Base-by-base conservation (phyloP, 1,284 basidiomycete genomes). In the Volvariella volvacea region DNA sequence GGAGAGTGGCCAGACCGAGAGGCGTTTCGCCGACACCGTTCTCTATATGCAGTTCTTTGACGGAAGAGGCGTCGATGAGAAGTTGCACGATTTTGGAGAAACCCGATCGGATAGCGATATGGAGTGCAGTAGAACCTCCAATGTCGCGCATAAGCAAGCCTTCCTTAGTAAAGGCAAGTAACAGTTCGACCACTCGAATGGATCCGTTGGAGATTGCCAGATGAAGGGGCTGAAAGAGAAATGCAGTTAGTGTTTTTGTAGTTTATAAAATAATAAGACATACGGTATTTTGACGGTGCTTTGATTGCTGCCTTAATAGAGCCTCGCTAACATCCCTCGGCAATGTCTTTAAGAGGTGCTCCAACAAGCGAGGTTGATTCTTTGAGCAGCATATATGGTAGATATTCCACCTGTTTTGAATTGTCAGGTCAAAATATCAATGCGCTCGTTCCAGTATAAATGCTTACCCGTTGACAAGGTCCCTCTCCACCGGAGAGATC, bases 21-120 rank as follows among this genome's bases (percentile, higher is more conserved):
- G 74, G 65, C 0, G 74, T 76, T 44, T 72, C 67, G 2, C 78
- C 79, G 4, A 80, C 73, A 16, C 70, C 70, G 50, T 80, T 71
- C 54, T 80, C 77, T 31, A 65, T 57, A 43, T 64, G 62, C 3
- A 78, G 54, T 0, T 58, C 63, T 17, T 70, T 65, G 0, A 58
- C 47, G 16, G 70, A 63, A 0, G 62, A 59, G 2, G 59, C 60
- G 1, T 61, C 57, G 20, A 74, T 49, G 20, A 80, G 55, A 12
- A 65, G 40, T 17, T 62, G 50, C 1, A 62, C 58, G 14, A 74
- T 71, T 21, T 63, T 52, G 0, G 58, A 30, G 39, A 47, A 63
- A 9, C 61, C 60, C 0, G 45, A 37, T 19, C 61, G 58, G 22
- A 70, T 63, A 1, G 76, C 71, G 16, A 65, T 48, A 50, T 79